Base-by-base conservation (phyloP, 768 basidiomycete genomes). In the Rhizopogon vesiculosus region DNA sequence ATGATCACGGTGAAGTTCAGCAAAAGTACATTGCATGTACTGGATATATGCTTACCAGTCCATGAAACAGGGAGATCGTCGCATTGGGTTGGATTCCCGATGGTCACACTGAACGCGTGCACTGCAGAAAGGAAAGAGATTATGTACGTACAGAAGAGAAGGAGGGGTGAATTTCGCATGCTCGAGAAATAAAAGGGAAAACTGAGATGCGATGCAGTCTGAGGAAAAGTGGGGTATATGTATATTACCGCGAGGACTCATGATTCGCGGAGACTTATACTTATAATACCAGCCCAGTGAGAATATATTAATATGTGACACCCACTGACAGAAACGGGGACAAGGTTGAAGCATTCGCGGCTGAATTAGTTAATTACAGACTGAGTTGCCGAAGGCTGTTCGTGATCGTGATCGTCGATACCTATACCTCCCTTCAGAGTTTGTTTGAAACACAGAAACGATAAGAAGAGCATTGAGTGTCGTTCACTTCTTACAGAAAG, bases 21-120 rank as follows among this genome's bases (percentile, higher is more conserved):
- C 7, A 7, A 13, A 7, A 33, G 45, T 1, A 10, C 15, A 35
- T 35, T 12, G 8, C 18, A 18, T 5, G 31, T 19, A 10, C 35
- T 12, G 19, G 7, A 19, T 15, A 18, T 18, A 25, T 19, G 56
- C 74, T 64, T 62, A 86, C 88, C 87, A 56, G 74, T 71, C 87
- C 87, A 89, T 28, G 77, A 73, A 51, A 91, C 61, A 43, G 67
- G 63, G 19, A 89, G 69, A 64, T 78, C 66, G 58, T 82, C 87
- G 63, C 89, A 91, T 64, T 84, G 71, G 0, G 83, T 76, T 4
- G 84, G 78, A 56, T 28, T 71, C 69, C 64, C 83, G 78, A 58
- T 73, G 64, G 74, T 58, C 25, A 88, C 85, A 31, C 77, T 79
- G 63, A 76, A 77, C 19, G 70, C 62, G 12, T 51, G 49, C 8